Percentiles rank a stretch among this genome's conserved stretches.
phyloP scores from a whole-genome alignment of 805 yeast species.

The Candida alai region DNA sequence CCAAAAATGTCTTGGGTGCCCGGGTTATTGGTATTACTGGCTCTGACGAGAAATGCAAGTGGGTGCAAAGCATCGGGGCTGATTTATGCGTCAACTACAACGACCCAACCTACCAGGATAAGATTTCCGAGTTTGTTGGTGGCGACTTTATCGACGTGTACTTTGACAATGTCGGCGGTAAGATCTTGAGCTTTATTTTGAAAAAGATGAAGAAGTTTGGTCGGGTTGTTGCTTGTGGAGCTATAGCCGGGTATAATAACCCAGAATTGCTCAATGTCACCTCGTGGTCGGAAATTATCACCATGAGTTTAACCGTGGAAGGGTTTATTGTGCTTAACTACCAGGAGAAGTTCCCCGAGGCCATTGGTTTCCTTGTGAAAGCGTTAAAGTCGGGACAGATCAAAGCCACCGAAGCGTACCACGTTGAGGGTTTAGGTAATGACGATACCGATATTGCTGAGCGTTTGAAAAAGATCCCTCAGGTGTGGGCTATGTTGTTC shows the following conservation, averaged over 20 bases:
- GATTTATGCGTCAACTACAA: conserved; percentile 53
- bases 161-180: conserved; percentile 66
- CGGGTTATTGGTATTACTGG: conserved; percentile 64
- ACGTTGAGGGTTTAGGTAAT: conserved; percentile 39
- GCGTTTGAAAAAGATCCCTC: conserved; percentile 43
- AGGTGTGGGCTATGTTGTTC: conserved; percentile 47
- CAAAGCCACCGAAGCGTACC: conserved; percentile 28
- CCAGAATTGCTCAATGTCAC: conserved; percentile 29
- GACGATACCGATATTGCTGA: conserved; percentile 17
- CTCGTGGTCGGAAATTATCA: conserved; percentile 42
- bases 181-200: conserved; percentile 45
- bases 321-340: conserved; percentile 54
- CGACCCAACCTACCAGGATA: conserved; percentile 24
- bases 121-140: conserved; percentile 32
- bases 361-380: conserved; percentile 27
- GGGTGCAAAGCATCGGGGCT: conserved; percentile 51
- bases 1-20: conserved; percentile 45
- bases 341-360: conserved; percentile 33
- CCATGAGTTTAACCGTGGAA: conserved; percentile 46
- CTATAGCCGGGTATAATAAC: conserved; percentile 56
- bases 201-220: conserved; percentile 37
- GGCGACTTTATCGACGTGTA: conserved; percentile 49
- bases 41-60: conserved; percentile 49
- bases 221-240: conserved; percentile 57
- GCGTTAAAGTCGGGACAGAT: conserved; percentile 42